Evolutionary conservation across 805 yeast species (phyloP).

Genomic region (Barnettozyma salicaria): DNA sequence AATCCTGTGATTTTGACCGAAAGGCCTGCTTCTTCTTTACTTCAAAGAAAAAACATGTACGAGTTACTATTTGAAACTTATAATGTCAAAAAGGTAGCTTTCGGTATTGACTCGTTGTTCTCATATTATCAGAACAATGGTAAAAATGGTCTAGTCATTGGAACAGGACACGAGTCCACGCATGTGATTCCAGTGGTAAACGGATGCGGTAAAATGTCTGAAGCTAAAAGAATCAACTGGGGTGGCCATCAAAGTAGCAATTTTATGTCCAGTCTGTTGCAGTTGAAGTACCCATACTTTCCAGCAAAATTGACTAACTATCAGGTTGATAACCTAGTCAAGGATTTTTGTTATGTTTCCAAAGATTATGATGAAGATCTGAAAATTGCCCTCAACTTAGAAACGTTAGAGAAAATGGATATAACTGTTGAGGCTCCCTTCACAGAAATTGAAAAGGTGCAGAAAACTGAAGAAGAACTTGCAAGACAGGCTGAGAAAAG

Average conservation of each 20-base stretch:
- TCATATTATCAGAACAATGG: constrained; percentile 64
- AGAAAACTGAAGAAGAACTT: constrained; percentile 80
- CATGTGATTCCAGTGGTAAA: constrained; percentile 73
- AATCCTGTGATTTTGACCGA: constrained; percentile 84
- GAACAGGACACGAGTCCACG: constrained; percentile 78
- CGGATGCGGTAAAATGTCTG: constrained; percentile 60
- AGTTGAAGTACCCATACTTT: constrained; percentile 85
- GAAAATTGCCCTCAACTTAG: constrained; percentile 48
- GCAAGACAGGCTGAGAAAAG: constrained; percentile 71
- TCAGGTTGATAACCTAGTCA: constrained; percentile 63
- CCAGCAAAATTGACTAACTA: constrained; percentile 62
- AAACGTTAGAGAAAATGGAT: constrained; percentile 61
- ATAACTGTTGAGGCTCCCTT: constrained; percentile 80
- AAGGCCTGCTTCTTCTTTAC: constrained; percentile 59
- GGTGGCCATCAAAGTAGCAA: constrained; percentile 76
- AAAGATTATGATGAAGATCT: constrained; percentile 62
- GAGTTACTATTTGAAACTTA: constrained; percentile 85
- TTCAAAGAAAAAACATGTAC: constrained; percentile 69
- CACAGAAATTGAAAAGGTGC: constrained; percentile 54
- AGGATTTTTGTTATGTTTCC: constrained; percentile 76
- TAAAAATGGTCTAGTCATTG: constrained; percentile 66
- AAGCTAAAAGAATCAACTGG: constrained; percentile 81
- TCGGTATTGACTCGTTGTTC: constrained; percentile 81
- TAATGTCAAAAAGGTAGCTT: constrained; percentile 61
- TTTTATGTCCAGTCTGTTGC: constrained; percentile 55